A percentile compares a stretch with the other conserved stretches of the same genome.
Evolutionary conservation across 805 yeast genomes (phyloP).

Genomic region (Candida loeiensis): DNA sequence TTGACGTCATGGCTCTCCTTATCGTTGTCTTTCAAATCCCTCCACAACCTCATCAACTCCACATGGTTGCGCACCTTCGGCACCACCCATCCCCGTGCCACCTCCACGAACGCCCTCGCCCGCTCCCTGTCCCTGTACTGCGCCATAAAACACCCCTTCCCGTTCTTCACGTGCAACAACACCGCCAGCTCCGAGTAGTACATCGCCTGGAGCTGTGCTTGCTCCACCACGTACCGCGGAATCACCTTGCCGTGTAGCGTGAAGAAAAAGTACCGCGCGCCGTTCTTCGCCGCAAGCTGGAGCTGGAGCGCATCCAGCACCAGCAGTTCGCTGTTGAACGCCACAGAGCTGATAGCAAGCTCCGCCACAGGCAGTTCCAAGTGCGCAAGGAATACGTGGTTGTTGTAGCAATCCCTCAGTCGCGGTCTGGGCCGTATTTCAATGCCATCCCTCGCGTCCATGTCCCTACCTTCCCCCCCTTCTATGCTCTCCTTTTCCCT

Average conservation of each 20-base stretch:
- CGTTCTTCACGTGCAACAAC: constrained; percentile 6
- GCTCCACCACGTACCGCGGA: constrained; percentile 3
- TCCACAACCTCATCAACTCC: background rate
- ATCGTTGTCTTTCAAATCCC: background rate
- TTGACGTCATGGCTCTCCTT: background rate
- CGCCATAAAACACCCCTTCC: constrained; percentile 8
- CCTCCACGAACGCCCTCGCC: constrained; percentile 5
- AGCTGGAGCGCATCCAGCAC: background rate
- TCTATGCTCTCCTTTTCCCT: background rate
- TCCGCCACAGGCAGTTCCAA: background rate
- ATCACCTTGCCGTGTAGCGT: constrained; percentile 7
- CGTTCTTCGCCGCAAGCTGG: background rate
- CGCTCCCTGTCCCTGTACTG: constrained; percentile 9
- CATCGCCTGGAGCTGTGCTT: constrained; percentile 5
- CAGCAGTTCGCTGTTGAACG: constrained; percentile 1
- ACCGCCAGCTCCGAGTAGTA: constrained; percentile 9
- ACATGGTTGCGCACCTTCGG: background rate
- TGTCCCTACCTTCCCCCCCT: no score
- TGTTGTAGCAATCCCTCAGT: constrained; percentile 2
- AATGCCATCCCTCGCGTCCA: background rate
- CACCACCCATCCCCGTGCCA: background rate
- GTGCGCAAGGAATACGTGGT: constrained; percentile 1
- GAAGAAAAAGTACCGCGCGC: constrained; percentile 6
- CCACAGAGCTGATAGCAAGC: constrained; percentile 4
- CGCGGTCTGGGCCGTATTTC: background rate